Percentiles rank a stretch among this genome's conserved stretches.
Conservation (phyloP, 2,329 filamentous ascomycete genomes). For the Simplicillium sp. region DNA sequence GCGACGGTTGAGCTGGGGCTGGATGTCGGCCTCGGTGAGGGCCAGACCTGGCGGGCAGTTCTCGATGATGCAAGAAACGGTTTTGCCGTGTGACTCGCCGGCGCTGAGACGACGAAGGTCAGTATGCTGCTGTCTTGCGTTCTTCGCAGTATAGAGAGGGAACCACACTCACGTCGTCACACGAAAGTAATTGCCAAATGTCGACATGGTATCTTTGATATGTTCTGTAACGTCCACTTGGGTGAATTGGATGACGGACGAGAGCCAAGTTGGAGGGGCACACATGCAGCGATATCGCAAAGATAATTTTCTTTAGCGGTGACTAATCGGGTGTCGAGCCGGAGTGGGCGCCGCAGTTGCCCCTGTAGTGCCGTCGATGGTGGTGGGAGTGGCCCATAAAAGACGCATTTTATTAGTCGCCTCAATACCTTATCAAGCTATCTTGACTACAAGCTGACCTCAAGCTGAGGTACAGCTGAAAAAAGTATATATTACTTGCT, state of each 20-base stretch:
- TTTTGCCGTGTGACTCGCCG: conserved; percentile 73
- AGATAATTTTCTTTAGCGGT: conserved; percentile 19
- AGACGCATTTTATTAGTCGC: too few relatives aligned
- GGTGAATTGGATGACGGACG: conserved; percentile 3
- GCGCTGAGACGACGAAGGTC: conserved; percentile 22
- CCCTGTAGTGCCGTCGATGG: too few relatives aligned
- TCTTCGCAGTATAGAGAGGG: conserved; percentile 3
- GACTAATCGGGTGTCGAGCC: background rate
- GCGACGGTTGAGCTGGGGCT: conserved; percentile 87
- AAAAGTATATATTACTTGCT: too few relatives aligned
- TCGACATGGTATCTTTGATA: conserved; percentile 56
- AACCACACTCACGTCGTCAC: conserved; percentile 62
- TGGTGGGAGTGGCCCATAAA: too few relatives aligned
- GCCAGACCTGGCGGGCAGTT: conserved; percentile 81
- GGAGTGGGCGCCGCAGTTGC: background rate
- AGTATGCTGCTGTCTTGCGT: conserved; percentile 1
- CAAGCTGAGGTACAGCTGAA: too few relatives aligned
- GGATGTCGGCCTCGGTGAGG: conserved; percentile 78
- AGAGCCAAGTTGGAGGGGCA: conserved; percentile 4
- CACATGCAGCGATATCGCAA: conserved; percentile 9
- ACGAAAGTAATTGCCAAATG: conserved; percentile 69
- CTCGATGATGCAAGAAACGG: conserved; percentile 91
- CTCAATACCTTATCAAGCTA: too few relatives aligned
- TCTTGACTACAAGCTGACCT: too few relatives aligned
- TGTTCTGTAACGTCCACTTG: conserved; percentile 7